Evolutionary conservation across 2,329 filamentous ascomycete genomes (phyloP).

Genomic region (Colletotrichum sublineola): DNA sequence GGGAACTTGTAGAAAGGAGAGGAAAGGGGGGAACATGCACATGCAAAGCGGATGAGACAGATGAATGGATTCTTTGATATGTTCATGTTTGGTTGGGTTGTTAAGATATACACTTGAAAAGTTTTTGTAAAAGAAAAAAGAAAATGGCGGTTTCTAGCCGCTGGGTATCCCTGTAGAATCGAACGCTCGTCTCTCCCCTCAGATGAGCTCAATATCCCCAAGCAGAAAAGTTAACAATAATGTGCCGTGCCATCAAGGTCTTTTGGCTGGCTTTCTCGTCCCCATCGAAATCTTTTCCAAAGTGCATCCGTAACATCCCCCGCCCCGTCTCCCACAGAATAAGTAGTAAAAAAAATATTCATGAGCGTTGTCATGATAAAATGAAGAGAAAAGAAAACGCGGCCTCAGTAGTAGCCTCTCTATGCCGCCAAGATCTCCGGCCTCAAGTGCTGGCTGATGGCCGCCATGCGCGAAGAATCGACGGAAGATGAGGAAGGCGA

Average conservation of each 20-base stretch:
- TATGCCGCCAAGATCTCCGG: constrained; percentile 21
- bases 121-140: not conserved
- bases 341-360: not conserved
- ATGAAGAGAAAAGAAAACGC: not conserved
- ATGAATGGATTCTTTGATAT: not conserved
- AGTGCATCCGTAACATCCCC: not conserved
- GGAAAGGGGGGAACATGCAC: not conserved
- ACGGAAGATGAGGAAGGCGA: not conserved
- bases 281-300: too few relatives aligned
- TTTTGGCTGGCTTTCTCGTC: too few relatives aligned
- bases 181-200: not conserved
- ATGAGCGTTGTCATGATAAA: constrained; percentile 1
- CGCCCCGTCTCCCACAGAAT: too few relatives aligned
- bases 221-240: not conserved
- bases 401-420: too few relatives aligned
- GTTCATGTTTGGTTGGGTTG: not conserved
- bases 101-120: constrained; percentile 13
- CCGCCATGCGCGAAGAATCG: not conserved
- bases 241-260: not conserved
- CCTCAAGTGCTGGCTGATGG: constrained; percentile 12
- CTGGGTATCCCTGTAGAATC: constrained; percentile 33
- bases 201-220: not conserved
- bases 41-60: not conserved
- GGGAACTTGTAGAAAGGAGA: too few relatives aligned
- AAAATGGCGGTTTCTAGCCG: constrained; percentile 15